Percentiles rank a stretch among this genome's conserved stretches.
Evolutionary conservation across 805 yeast genomes (phyloP).

Genomic region (Debaryomyces castellii): DNA sequence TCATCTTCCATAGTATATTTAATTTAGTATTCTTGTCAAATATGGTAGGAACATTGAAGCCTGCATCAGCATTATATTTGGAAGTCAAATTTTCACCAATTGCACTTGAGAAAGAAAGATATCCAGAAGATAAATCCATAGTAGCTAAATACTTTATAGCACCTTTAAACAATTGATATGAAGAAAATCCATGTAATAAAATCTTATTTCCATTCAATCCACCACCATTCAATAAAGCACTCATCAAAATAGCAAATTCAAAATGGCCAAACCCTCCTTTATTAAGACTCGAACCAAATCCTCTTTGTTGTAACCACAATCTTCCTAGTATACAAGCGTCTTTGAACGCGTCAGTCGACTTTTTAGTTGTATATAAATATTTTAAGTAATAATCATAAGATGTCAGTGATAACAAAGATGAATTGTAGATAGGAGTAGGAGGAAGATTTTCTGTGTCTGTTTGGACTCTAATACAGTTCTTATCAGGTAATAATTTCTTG

Average conservation of each 20-base stretch:
- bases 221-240: constrained; percentile 82
- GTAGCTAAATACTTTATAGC: constrained; percentile 78
- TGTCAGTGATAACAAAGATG: constrained; percentile 70
- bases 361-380: constrained; percentile 71
- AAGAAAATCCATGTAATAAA: constrained; percentile 82
- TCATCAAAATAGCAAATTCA: constrained; percentile 80
- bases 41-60: constrained; percentile 72
- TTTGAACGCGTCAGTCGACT: constrained; percentile 74
- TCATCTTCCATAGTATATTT: constrained; percentile 80
- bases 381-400: constrained; percentile 69
- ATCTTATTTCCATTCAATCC: constrained; percentile 74
- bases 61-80: constrained; percentile 47
- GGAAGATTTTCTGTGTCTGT: constrained; percentile 45
- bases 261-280: constrained; percentile 89
- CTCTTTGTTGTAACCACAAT: constrained; percentile 88
- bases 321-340: constrained; percentile 88
- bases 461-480: constrained; percentile 78
- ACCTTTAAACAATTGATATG: constrained; percentile 92
- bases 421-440: constrained; percentile 86
- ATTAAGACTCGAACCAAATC: constrained; percentile 61
- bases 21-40: constrained; percentile 76
- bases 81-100: constrained; percentile 46
- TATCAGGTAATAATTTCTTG: constrained; percentile 74
- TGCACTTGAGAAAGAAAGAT: constrained; percentile 62
- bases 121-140: constrained; percentile 69